Percentiles rank a stretch among this genome's conserved stretches.
phyloP scores from a whole-genome alignment of 2,329 filamentous ascomycete genomes.

The Berkeleyomyces rouxiae region DNA sequence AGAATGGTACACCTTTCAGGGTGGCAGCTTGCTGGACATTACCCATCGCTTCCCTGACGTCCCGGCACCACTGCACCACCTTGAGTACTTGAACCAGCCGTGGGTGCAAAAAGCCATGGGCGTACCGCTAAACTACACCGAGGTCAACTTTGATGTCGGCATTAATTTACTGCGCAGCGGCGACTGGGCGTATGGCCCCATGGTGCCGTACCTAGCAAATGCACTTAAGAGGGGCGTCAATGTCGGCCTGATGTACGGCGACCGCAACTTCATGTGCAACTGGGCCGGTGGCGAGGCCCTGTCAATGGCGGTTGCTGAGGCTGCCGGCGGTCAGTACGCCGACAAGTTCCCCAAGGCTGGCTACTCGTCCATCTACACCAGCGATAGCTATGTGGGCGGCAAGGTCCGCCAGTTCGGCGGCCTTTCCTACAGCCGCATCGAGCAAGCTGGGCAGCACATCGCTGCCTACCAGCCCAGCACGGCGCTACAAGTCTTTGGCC shows the following conservation, averaged over 20 bases:
- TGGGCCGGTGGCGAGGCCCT: slow-evolving; percentile 61
- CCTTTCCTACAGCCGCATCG: slow-evolving; percentile 49
- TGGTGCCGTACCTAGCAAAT: slow-evolving; percentile 31
- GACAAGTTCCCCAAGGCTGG: slow-evolving; percentile 46
- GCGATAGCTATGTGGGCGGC: slow-evolving; percentile 49
- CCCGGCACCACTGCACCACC: slow-evolving; percentile 44
- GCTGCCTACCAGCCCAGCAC: slow-evolving; percentile 45
- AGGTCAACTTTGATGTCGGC: slow-evolving; percentile 49
- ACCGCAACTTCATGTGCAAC: slow-evolving; percentile 47
- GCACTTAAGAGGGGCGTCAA: slow-evolving; percentile 47
- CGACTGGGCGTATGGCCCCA: slow-evolving; percentile 8
- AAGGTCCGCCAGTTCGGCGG: slow-evolving; percentile 64
- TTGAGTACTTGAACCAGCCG: slow-evolving; percentile 47
- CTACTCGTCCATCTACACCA: slow-evolving; percentile 55
- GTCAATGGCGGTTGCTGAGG: slow-evolving; percentile 42
- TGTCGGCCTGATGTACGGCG: slow-evolving; percentile 55
- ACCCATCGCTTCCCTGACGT: slow-evolving; percentile 38
- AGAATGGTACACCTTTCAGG: slow-evolving; percentile 20
- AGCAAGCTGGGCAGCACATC: slow-evolving; percentile 48
- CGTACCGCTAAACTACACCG: slow-evolving; percentile 41
- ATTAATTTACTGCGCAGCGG: slow-evolving; percentile 27
- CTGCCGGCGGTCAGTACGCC: slow-evolving; percentile 30
- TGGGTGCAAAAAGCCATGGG: slow-evolving; percentile 42
- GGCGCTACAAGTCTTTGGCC: slow-evolving; percentile 41
- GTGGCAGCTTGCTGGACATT: slow-evolving; percentile 45